Conservation (phyloP, 441 rosid genomes). For the Eutrema salsugineum region DNA sequence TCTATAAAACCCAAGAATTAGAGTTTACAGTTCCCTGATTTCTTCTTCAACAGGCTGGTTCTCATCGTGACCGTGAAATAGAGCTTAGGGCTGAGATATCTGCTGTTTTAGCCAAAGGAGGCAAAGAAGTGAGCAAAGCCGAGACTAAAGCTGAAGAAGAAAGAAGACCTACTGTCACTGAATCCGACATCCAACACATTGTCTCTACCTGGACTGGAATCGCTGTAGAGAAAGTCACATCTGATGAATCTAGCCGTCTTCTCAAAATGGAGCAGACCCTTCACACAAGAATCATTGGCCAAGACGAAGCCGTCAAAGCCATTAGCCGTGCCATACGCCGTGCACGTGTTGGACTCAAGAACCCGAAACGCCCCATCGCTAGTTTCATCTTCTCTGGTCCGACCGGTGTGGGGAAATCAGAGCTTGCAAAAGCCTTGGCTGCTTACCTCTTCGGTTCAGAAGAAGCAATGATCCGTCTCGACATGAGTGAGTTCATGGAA, state of each 20-base stretch:
- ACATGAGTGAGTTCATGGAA: constrained; percentile 99
- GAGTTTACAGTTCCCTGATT: neutral
- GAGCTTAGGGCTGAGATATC: constrained; percentile 89
- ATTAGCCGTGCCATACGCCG: constrained; percentile 96
- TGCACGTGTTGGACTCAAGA: constrained; percentile 97
- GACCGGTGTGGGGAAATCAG: constrained; percentile 99
- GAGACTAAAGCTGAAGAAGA: constrained; percentile 70
- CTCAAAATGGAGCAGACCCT: constrained; percentile 96
- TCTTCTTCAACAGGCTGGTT: constrained; percentile 76
- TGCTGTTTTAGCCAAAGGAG: constrained; percentile 82
- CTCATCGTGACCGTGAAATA: constrained; percentile 89
- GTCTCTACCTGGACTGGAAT: constrained; percentile 97
- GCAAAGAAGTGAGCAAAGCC: constrained; percentile 95
- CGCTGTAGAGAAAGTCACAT: constrained; percentile 97
- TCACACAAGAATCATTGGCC: constrained; percentile 90
- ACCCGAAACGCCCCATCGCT: constrained; percentile 93
- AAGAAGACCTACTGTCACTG: constrained; percentile 79
- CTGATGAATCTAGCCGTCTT: constrained; percentile 93
- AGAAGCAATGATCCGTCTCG: constrained; percentile 96
- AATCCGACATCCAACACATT: constrained; percentile 90
- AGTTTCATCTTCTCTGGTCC: constrained; percentile 99
- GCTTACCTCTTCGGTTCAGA: constrained; percentile 95
- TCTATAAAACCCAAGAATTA: neutral
- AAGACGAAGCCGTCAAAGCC: constrained; percentile 96
- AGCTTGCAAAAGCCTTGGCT: constrained; percentile 92